phyloP scores from a whole-genome alignment of 1,284 basidiomycete genomes.

The Sparassis latifolia region DNA sequence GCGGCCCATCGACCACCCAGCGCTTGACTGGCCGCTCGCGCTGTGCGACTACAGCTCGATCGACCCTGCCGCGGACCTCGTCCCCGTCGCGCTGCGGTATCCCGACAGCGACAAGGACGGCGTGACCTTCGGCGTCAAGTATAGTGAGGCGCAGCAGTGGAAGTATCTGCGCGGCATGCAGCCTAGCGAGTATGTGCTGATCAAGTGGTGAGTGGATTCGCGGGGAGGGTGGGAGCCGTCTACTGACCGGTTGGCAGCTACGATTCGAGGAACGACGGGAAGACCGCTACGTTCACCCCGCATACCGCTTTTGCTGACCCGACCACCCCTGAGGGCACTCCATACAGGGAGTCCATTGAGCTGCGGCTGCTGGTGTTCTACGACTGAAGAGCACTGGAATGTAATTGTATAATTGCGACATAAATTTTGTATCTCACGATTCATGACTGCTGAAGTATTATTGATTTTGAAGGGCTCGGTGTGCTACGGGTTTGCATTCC shows the following conservation, averaged over 20 bases:
- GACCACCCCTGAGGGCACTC: conserved; percentile 42
- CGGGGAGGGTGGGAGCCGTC: not conserved
- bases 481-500: too few species aligned
- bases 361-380: conserved; percentile 56
- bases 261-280: conserved; percentile 46
- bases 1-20: conserved; percentile 48
- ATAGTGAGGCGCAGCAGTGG: conserved; percentile 49
- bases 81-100: conserved; percentile 40
- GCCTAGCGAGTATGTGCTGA: conserved; percentile 53
- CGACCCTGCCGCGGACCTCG: conserved; percentile 35
- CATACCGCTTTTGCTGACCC: conserved; percentile 57
- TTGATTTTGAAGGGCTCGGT: too few species aligned
- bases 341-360: conserved; percentile 53
- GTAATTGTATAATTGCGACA: too few species aligned
- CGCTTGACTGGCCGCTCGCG: conserved; percentile 49
- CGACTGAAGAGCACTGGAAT: conserved; percentile 10
- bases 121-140: conserved; percentile 44
- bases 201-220: conserved; percentile 50
- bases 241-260: conserved; percentile 28
- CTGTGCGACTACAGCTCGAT: conserved; percentile 53
- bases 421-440: too few species aligned
- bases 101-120: conserved; percentile 41
- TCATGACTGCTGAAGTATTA: too few species aligned
- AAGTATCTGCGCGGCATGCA: conserved; percentile 54
- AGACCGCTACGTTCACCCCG: conserved; percentile 47